Conservation (phyloP, 106 monocot species). For the Platanthera guangdongensis region DNA sequence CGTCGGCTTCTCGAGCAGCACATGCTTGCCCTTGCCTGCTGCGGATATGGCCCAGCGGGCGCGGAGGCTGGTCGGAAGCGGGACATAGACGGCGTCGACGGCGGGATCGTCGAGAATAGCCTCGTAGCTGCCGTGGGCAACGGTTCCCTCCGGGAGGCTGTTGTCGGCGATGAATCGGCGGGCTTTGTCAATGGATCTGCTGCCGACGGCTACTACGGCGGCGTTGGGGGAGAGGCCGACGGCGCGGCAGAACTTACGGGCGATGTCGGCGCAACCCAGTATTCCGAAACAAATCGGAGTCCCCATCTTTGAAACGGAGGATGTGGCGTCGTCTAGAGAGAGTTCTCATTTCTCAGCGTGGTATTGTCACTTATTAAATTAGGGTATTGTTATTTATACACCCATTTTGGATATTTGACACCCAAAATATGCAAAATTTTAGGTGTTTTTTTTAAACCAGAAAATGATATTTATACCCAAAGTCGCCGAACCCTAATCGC, state of each 20-base stretch:
- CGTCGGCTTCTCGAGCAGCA: conserved; percentile 67
- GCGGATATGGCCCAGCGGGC: conserved; percentile 46
- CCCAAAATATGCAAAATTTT: too few relatives aligned
- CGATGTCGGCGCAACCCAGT: conserved; percentile 60
- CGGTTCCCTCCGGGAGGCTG: conserved; percentile 28
- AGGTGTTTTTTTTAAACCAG: too few relatives aligned
- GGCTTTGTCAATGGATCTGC: conserved; percentile 55
- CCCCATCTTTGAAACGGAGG: background rate
- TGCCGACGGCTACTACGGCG: conserved; percentile 37
- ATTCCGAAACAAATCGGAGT: conserved; percentile 52
- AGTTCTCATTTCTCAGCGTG: too few relatives aligned
- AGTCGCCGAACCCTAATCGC: too few relatives aligned
- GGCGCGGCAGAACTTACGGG: conserved; percentile 54
- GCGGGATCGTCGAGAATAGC: conserved; percentile 48
- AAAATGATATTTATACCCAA: too few relatives aligned
- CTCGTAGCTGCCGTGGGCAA: conserved; percentile 44
- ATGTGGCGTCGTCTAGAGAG: too few relatives aligned
- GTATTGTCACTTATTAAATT: too few relatives aligned
- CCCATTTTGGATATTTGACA: too few relatives aligned
- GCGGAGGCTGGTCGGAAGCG: conserved; percentile 72
- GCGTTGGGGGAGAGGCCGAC: conserved; percentile 48
- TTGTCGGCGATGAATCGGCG: conserved; percentile 38
- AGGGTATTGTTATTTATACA: too few relatives aligned
- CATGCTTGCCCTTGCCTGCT: conserved; percentile 50
- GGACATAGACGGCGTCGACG: conserved; percentile 62